phyloP scores from a whole-genome alignment of 2,329 filamentous ascomycete species.

The Colletotrichum sp. region DNA sequence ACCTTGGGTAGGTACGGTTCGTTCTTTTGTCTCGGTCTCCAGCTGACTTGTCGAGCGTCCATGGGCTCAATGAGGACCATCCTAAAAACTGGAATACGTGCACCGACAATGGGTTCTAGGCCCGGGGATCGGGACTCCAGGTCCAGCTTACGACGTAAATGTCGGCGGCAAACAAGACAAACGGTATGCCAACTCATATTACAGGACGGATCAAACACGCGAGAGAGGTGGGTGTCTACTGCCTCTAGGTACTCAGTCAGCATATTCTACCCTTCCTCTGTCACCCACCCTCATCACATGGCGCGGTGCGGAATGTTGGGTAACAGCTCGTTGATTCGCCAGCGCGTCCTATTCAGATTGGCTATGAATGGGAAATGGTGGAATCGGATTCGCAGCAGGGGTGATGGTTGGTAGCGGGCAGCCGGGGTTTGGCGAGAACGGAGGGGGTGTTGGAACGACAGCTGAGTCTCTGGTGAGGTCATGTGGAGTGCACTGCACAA shows the following conservation, averaged over 20 bases:
- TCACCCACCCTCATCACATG: not conserved
- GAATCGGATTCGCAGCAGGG: not conserved
- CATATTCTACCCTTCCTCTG: not conserved
- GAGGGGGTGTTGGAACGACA: not conserved
- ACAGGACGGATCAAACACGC: not conserved
- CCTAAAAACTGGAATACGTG: not conserved
- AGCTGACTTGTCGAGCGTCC: not conserved
- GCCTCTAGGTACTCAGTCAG: not conserved
- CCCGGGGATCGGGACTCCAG: not conserved
- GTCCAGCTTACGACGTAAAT: not conserved
- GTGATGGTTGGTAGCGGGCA: not conserved
- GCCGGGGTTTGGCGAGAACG: not conserved
- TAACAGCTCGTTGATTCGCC: not conserved
- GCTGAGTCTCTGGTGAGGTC: not conserved
- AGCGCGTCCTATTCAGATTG: not conserved
- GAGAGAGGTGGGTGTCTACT: not conserved
- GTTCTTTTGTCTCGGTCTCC: not conserved
- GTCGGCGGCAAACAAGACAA: not conserved
- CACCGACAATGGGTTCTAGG: not conserved
- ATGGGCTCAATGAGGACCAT: not conserved
- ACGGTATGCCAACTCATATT: not conserved
- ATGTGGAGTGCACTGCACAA: not conserved
- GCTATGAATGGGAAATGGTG: not conserved
- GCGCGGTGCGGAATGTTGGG: not conserved
- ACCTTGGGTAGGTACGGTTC: not conserved